phyloP scores from a whole-genome alignment of 176 grass and related monocot species.

The Triticum monococcum region DNA sequence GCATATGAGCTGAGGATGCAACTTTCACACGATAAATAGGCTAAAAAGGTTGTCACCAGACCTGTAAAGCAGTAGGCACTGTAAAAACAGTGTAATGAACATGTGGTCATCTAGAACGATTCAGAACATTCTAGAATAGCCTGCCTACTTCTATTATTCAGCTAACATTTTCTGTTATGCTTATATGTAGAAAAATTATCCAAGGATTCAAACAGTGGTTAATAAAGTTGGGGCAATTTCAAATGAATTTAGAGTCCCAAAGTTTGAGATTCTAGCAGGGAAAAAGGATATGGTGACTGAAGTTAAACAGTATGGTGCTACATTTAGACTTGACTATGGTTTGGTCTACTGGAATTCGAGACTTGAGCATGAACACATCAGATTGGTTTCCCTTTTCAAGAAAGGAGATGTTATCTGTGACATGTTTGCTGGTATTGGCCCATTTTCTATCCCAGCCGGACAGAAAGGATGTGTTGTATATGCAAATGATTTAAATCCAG shows the following conservation, averaged over 20 bases:
- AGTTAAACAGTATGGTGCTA: slow-evolving; percentile 97
- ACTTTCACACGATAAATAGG: slow-evolving; percentile 15
- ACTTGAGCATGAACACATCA: slow-evolving; percentile 89
- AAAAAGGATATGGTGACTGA: slow-evolving; percentile 79
- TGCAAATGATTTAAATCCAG: slow-evolving; percentile 96
- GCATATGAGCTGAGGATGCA: background rate
- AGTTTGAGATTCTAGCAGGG: slow-evolving; percentile 89
- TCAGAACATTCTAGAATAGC: slow-evolving; percentile 2
- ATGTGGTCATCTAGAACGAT: background rate
- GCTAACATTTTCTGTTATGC: slow-evolving; percentile 13
- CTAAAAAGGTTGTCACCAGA: slow-evolving; percentile 1
- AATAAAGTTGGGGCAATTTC: slow-evolving; percentile 97
- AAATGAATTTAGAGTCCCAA: slow-evolving; percentile 93
- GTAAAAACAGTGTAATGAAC: background rate
- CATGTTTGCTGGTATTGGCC: slow-evolving; percentile 97
- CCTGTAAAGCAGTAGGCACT: background rate
- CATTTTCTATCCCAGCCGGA: slow-evolving; percentile 76
- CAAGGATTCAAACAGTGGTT: slow-evolving; percentile 87
- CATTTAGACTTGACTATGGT: slow-evolving; percentile 88
- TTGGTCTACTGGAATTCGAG: slow-evolving; percentile 99
- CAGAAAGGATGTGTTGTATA: slow-evolving; percentile 90
- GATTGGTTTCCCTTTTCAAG: slow-evolving; percentile 89
- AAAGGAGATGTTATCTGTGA: slow-evolving; percentile 91
- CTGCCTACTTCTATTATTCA: slow-evolving; percentile 11
- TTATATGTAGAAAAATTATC: slow-evolving; percentile 80